phyloP scores from a whole-genome alignment of 1,284 basidiomycete species.

The Somion occarium region DNA sequence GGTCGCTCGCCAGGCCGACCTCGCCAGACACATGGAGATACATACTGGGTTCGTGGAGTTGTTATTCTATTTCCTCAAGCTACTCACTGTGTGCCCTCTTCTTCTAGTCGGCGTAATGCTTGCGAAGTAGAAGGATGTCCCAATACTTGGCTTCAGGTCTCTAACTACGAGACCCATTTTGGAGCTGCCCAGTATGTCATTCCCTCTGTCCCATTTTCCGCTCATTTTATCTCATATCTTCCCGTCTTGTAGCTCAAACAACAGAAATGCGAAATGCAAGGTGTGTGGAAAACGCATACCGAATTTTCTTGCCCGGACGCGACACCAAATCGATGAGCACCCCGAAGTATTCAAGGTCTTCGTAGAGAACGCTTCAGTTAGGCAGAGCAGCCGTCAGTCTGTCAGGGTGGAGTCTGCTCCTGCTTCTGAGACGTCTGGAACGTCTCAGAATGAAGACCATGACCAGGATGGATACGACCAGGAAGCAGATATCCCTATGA shows the following conservation, averaged over 20 bases:
- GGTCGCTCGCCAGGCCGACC: not conserved
- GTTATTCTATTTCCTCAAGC: not conserved
- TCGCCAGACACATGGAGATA: not conserved
- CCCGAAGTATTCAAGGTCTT: not conserved
- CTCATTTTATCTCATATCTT: not conserved
- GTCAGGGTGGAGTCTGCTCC: too few relatives aligned
- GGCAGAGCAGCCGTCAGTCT: too few relatives aligned
- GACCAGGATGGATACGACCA: too few relatives aligned
- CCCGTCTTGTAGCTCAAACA: not conserved
- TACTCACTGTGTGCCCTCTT: too few relatives aligned
- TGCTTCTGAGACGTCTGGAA: too few relatives aligned
- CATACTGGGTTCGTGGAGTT: not conserved
- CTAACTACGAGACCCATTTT: not conserved
- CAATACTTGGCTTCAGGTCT: not conserved
- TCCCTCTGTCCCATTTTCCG: not conserved
- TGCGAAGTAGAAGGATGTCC: not conserved
- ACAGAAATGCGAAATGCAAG: not conserved
- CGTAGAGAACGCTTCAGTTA: too few relatives aligned
- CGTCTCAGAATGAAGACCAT: too few relatives aligned
- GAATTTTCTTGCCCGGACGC: not conserved
- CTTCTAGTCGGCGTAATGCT: not conserved
- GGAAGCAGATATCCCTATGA: too few relatives aligned
- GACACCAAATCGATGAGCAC: not conserved
- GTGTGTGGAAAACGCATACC: not conserved
- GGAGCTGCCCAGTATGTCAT: not conserved